Base-by-base conservation (phyloP, 1,284 basidiomycete species). In the Marasmius oreades region DNA sequence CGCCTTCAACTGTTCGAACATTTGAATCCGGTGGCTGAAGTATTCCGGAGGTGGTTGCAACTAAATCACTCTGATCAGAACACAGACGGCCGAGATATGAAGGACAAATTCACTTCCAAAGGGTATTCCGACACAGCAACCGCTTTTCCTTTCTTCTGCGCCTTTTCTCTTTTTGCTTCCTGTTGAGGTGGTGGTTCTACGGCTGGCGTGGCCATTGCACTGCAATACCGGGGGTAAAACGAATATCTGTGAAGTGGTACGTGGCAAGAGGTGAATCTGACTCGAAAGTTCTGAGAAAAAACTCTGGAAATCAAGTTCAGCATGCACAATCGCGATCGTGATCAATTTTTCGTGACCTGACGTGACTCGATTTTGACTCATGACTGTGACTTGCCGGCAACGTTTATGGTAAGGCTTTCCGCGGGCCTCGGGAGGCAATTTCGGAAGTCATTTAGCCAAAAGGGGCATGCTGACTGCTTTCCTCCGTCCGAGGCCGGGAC, bases 1-100 rank as follows among this genome's bases (percentile, higher is more conserved):
- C 16, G 81, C 85, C 74, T 95, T 95, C 64, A 96, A 78, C 69
- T 91, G 80, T 53, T 98, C 92, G 66, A 95, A 99, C 66, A 98
- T 85, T 70, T 88, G 86, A 73, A 98, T 85, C 57, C 96, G 87
- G 70, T 92, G 88, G 66, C 90, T 89, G 73, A 98, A 90, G 80
- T 88, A 98, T 54, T 81, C 86, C 18, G 96, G 95, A 18, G 79
- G 82, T 23, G 95, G 95, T 73, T 85, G 80, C 53, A 96, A 76
- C 90, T 95, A 31, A 58, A 45, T 7, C 39, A 45, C 52, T 37
- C 42, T 37, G 26, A 50, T 10, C 18, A 59, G 55, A 59, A 58
- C 53, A 61, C 55, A 44, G 55, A 59, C 59, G 18, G 6, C 26
- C 33, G 26, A 18, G 31, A 47, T 5, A 56, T 22, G 3, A 31